A percentile compares a stretch with the other conserved stretches of the same genome.
Conservation (phyloP, 2,329 filamentous ascomycete species). For the Clathrospora elynae region DNA sequence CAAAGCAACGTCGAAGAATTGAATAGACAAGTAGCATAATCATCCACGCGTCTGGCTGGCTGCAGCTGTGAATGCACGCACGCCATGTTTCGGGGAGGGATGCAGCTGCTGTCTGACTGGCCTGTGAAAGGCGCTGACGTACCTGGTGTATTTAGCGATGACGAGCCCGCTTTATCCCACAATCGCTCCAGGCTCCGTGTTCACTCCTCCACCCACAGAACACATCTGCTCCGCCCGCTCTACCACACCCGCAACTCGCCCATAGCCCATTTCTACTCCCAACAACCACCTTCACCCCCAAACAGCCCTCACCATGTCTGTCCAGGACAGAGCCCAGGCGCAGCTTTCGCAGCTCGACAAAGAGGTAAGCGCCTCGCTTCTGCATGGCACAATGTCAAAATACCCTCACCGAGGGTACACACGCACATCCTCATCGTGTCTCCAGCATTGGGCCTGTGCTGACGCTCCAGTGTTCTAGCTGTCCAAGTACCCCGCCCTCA, state of each 20-base stretch:
- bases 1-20: too few species aligned
- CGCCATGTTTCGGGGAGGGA: constrained; percentile 5
- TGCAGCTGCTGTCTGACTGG: constrained; percentile 24
- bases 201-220: constrained; percentile 22
- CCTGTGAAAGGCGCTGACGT: constrained; percentile 44
- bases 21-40: background rate
- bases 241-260: constrained; percentile 10
- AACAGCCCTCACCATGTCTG: constrained; percentile 64
- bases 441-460: constrained; percentile 19
- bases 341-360: constrained; percentile 80
- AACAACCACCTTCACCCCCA: constrained; percentile 10
- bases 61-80: constrained; percentile 9
- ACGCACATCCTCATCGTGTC: background rate
- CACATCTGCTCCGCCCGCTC: constrained; percentile 17
- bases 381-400: constrained; percentile 14
- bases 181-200: constrained; percentile 30
- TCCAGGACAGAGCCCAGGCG: constrained; percentile 77
- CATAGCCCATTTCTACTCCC: constrained; percentile 9
- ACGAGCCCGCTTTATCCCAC: constrained; percentile 41
- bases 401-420: background rate
- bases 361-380: constrained; percentile 64
- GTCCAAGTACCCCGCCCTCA: constrained; percentile 81
- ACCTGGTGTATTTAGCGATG: constrained; percentile 46
- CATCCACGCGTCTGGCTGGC: background rate
- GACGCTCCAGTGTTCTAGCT: constrained; percentile 60